Conservation (phyloP, 148 eudicot genomes). For the Rhododendron henanense region DNA sequence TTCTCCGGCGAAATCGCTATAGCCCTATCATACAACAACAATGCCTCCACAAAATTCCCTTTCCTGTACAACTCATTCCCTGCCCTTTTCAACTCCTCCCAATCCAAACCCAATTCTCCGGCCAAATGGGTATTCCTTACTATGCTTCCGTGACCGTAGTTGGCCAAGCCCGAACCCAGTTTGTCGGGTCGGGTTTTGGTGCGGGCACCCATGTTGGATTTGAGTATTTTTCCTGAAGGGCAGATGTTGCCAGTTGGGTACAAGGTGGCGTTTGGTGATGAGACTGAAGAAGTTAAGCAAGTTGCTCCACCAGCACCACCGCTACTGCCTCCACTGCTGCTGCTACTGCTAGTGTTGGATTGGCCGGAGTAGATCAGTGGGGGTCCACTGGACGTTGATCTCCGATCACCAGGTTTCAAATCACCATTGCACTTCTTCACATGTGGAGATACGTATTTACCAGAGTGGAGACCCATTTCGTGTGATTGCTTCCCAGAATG, state of each 20-base stretch:
- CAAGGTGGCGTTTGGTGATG: constrained; percentile 12
- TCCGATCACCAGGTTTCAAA: constrained; percentile 24
- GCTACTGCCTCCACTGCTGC: constrained; percentile 1
- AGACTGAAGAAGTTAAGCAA: constrained; percentile 9
- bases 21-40: constrained; percentile 35
- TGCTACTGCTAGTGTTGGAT: constrained; percentile 10
- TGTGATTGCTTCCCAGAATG: constrained; percentile 15
- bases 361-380: constrained; percentile 32
- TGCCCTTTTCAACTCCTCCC: constrained; percentile 37
- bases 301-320: constrained; percentile 1
- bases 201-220: constrained; percentile 23
- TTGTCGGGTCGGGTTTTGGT: constrained; percentile 11
- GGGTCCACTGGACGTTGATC: constrained; percentile 31
- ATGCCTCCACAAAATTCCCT: constrained; percentile 29
- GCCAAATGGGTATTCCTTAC: constrained; percentile 7
- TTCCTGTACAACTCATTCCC: constrained; percentile 45
- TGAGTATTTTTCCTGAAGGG: constrained; percentile 24
- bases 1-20: constrained; percentile 35
- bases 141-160: constrained; percentile 53
- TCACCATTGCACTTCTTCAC: constrained; percentile 4
- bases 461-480: constrained; percentile 11
- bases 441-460: neutral
- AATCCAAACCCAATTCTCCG: constrained; percentile 19
- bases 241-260: constrained; percentile 36
- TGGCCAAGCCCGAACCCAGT: constrained; percentile 24